phyloP scores from a whole-genome alignment of 148 eudicot species.

The Vaccinium darrowii region DNA sequence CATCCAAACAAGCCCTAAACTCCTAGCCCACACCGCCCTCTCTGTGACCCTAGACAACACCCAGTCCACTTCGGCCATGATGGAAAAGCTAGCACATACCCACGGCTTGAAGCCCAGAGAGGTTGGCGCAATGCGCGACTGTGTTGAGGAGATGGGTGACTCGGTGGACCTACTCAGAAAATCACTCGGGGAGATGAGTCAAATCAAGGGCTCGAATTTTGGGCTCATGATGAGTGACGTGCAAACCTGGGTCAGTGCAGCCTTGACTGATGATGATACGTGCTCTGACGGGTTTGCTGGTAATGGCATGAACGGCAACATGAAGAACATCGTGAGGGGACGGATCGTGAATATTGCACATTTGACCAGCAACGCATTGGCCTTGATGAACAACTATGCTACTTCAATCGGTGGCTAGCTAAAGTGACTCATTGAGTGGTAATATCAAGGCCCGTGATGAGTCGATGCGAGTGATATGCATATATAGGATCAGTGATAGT shows the following conservation, averaged over 20 bases:
- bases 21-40: constrained; percentile 28
- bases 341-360: constrained; percentile 27
- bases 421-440: background rate
- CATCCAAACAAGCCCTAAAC: constrained; percentile 24
- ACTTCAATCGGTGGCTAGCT: constrained; percentile 21
- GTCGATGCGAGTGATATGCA: background rate
- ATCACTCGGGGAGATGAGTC: constrained; percentile 29
- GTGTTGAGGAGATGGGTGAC: constrained; percentile 23
- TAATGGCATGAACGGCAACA: constrained; percentile 27
- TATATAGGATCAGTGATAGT: background rate
- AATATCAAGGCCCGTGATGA: background rate
- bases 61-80: constrained; percentile 13
- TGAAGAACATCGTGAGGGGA: constrained; percentile 26
- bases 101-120: constrained; percentile 18
- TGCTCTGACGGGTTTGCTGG: constrained; percentile 33
- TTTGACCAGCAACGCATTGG: constrained; percentile 40
- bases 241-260: constrained; percentile 46
- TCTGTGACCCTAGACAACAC: constrained; percentile 26
- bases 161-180: constrained; percentile 19
- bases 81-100: constrained; percentile 1
- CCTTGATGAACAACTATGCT: constrained; percentile 32
- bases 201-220: constrained; percentile 17
- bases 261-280: constrained; percentile 36
- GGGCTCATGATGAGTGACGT: constrained; percentile 26
- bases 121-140: constrained; percentile 23